Evolutionary conservation across 2,329 filamentous ascomycete species (phyloP).

Genomic region (Macrophomina tecta): DNA sequence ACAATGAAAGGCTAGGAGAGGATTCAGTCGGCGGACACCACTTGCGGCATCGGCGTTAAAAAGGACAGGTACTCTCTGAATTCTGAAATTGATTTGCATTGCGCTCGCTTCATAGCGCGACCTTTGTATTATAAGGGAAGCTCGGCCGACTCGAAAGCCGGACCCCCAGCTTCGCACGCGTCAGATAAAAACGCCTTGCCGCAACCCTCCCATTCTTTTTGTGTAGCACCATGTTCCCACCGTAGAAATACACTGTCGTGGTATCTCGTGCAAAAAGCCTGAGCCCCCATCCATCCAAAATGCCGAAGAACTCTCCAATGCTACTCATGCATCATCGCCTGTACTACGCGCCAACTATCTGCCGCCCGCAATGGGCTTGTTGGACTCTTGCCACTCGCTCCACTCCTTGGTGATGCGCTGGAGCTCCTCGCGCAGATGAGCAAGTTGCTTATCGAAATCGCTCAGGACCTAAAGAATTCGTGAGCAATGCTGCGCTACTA

Average conservation of each 20-base stretch:
- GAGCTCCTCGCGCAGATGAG: slow-evolving; percentile 73
- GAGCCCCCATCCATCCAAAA: slow-evolving; percentile 12
- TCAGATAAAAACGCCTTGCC: slow-evolving; percentile 14
- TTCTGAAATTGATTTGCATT: slow-evolving; percentile 3
- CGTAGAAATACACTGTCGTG: slow-evolving; percentile 24
- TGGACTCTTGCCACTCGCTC: slow-evolving; percentile 56
- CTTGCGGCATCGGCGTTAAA: slow-evolving; percentile 1
- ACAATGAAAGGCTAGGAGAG: slow-evolving; percentile 13
- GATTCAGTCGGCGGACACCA: not conserved
- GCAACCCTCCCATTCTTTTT: slow-evolving; percentile 11
- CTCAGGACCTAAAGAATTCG: slow-evolving; percentile 67
- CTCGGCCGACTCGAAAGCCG: not conserved
- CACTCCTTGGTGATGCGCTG: slow-evolving; percentile 65
- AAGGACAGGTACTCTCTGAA: not conserved
- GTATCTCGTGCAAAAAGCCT: slow-evolving; percentile 24
- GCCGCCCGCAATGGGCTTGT: slow-evolving; percentile 13
- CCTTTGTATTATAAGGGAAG: slow-evolving; percentile 19
- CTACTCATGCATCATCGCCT: not conserved
- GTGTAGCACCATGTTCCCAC: slow-evolving; percentile 20
- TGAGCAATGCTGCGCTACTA: slow-evolving; percentile 30
- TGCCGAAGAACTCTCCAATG: slow-evolving; percentile 20
- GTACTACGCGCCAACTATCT: slow-evolving; percentile 10
- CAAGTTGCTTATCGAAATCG: slow-evolving; percentile 80
- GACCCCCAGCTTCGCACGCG: not conserved
- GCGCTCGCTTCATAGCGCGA: slow-evolving; percentile 5